Conservation (phyloP, 2,329 filamentous ascomycete genomes). For the Aspergillus awamori region DNA sequence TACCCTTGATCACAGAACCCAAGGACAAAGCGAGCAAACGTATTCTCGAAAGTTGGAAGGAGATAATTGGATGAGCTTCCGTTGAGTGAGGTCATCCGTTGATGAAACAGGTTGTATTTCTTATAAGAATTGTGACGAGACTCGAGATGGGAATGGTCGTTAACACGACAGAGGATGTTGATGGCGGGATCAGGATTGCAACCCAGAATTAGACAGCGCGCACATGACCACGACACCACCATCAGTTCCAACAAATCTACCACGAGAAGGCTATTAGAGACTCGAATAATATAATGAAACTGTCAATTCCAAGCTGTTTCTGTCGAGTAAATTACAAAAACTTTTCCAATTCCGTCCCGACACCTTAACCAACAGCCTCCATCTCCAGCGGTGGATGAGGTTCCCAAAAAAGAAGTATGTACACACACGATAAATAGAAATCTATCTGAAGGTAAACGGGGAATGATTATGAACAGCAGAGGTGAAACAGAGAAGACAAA, state of each 20-base stretch:
- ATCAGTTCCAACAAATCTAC: not conserved
- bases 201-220: not conserved
- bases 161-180: not conserved
- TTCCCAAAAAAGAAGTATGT: not conserved
- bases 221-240: not conserved
- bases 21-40: not conserved
- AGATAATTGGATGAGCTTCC: not conserved
- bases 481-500: not conserved
- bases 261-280: too few species aligned
- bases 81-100: too few species aligned
- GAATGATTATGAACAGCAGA: not conserved
- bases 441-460: not conserved
- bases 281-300: too few species aligned
- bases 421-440: not conserved
- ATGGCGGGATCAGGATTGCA: not conserved
- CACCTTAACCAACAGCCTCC: not conserved
- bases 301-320: not conserved
- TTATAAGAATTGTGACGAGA: too few species aligned
- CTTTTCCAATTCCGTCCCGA: not conserved
- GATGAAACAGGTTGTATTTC: too few species aligned
- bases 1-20: not conserved
- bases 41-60: not conserved
- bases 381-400: not conserved
- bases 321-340: not conserved
- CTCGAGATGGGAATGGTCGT: not conserved